Percentiles rank a stretch among this genome's conserved stretches.
phyloP scores from a whole-genome alignment of 768 basidiomycete genomes.

The Mycena metata region DNA sequence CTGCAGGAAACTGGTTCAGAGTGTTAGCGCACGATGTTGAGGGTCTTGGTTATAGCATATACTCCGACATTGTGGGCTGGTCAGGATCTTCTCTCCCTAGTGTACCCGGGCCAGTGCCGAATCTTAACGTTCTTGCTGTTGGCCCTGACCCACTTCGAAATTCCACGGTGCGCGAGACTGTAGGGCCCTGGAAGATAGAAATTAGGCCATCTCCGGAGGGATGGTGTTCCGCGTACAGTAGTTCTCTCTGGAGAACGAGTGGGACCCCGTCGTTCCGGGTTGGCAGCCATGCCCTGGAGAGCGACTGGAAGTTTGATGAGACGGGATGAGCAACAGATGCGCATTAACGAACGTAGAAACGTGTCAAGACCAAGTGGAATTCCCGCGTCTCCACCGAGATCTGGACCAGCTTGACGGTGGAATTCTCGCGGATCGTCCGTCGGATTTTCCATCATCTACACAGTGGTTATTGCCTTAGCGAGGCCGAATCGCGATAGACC shows the following conservation, averaged over 20 bases:
- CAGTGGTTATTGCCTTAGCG: constrained; percentile 7
- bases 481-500: constrained; percentile 22
- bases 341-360: constrained; percentile 60
- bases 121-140: constrained; percentile 49
- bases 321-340: neutral
- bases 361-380: constrained; percentile 58
- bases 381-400: constrained; percentile 45
- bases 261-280: constrained; percentile 33
- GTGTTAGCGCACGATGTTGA: constrained; percentile 18
- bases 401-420: constrained; percentile 52
- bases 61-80: constrained; percentile 68
- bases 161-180: constrained; percentile 48
- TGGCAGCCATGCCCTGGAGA: constrained; percentile 38
- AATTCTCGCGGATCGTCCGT: constrained; percentile 83
- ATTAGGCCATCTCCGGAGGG: neutral
- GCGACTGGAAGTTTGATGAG: constrained; percentile 28
- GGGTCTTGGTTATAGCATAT: constrained; percentile 37
- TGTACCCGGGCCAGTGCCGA: constrained; percentile 46
- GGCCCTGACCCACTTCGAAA: constrained; percentile 47
- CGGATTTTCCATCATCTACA: constrained; percentile 82
- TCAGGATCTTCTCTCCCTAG: constrained; percentile 46
- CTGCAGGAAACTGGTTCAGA: constrained; percentile 51
- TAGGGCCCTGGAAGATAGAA: constrained; percentile 4
- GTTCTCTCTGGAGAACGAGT: constrained; percentile 16
- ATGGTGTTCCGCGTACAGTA: neutral